Conservation (phyloP, 129 eudicot species). For the sunflower (Helianthus annuus) region HanXRQr2.0-SUNRISE NC_035435.2:2988392-2988891, state of each 20-base stretch:
- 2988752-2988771: conserved; percentile 80
- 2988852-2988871: conserved; percentile 70
- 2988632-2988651: conserved; percentile 15
- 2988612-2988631: no score
- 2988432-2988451: no score
- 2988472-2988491: no score
- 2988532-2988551: no score
- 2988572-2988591: no score
- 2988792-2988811: conserved; percentile 65
- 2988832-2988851: conserved; percentile 47
- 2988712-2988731: conserved; percentile 67
- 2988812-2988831: conserved; percentile 49
- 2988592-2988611: no score
- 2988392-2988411: no score
- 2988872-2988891: conserved; percentile 88
- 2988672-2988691: conserved; percentile 58
- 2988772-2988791: conserved; percentile 80
- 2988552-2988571: no score
- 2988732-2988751: conserved; percentile 70
- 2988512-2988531: no score
- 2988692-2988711: conserved; percentile 74
- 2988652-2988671: conserved; percentile 73
- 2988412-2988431: no score
- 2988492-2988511: no score
- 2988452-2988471: no score